Conservation (phyloP, 345 rosid species). For the Murraya koenigii region DNA sequence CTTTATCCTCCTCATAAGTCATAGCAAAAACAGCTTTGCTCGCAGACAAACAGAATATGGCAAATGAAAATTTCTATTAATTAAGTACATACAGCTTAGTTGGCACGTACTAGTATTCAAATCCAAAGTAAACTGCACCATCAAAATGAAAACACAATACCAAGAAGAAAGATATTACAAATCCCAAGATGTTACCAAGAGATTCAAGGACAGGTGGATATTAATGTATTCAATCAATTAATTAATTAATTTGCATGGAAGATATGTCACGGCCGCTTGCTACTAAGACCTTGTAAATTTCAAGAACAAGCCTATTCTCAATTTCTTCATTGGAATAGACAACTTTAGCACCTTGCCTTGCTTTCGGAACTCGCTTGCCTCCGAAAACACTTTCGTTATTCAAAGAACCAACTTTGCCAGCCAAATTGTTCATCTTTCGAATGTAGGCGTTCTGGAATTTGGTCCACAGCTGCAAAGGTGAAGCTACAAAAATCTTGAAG, state of each 20-base stretch:
- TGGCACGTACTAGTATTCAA: too few species aligned
- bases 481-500: constrained; percentile 10
- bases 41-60: neutral
- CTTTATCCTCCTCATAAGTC: too few species aligned
- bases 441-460: constrained; percentile 35
- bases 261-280: constrained; percentile 16
- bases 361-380: constrained; percentile 28
- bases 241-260: neutral
- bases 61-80: neutral
- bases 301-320: constrained; percentile 34
- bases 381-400: constrained; percentile 20
- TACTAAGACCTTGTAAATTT: constrained; percentile 33
- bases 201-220: too few species aligned
- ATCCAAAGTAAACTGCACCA: too few species aligned
- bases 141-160: neutral
- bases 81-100: too few species aligned
- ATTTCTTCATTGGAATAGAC: constrained; percentile 23
- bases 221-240: too few species aligned
- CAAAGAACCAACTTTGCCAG: constrained; percentile 26
- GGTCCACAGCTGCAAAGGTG: constrained; percentile 27
- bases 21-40: too few species aligned
- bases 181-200: neutral
- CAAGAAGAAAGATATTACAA: neutral
- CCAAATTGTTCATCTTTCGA: constrained; percentile 31
- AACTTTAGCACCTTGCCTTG: neutral